Base-by-base conservation (phyloP, 2,329 filamentous ascomycete species). In the Epichloe sibirici region DNA sequence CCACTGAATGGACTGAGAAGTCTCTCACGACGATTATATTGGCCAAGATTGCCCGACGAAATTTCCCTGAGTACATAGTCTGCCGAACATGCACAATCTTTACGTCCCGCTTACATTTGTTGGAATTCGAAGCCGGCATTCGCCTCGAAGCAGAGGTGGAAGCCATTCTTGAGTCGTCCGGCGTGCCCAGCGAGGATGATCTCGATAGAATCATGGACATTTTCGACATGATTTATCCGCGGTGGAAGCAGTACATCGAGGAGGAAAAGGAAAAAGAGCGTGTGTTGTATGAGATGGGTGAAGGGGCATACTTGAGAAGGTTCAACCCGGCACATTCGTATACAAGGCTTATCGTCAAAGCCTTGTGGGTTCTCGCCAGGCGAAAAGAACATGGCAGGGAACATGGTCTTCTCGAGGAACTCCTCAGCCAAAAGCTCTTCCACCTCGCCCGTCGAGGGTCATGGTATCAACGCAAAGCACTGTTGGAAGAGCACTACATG, bases 401-500 rank as follows among this genome's bases (percentile, higher is more conserved):
- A 63, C 83, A 96, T 62, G 71, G 75, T 2, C 70, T 95, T 0
- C 71, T 95, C 1, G 75, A 70, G 0, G 87, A 93, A 61, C 76
- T 98, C 3, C 79, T 98, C 0, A 70, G 71, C 3, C 93, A 98
- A 64, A 79, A 79, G 4, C 75, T 96, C 0, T 97, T 97, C 61
- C 90, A 97, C 61, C 76, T 86, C 44, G 82, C 90, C 1, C 80
- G 90, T 31, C 81, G 93, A 43, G 93, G 93, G 0, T 81, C 83
- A 0, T 98, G 93, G 93, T 97, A 97, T 65, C 90, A 96, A 63
- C 86, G 93, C 21, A 95, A 94, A 68, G 93, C 91, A 1, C 72
- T 98, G 1, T 69, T 98, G 2, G 93, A 98, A 70, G 93, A 98
- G 65, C 90, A 94, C 64, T 97, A 98, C 66, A 90, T 97, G 87